Evolutionary conservation across 768 basidiomycete genomes (phyloP).

Genomic region (Suillus alpinus): DNA sequence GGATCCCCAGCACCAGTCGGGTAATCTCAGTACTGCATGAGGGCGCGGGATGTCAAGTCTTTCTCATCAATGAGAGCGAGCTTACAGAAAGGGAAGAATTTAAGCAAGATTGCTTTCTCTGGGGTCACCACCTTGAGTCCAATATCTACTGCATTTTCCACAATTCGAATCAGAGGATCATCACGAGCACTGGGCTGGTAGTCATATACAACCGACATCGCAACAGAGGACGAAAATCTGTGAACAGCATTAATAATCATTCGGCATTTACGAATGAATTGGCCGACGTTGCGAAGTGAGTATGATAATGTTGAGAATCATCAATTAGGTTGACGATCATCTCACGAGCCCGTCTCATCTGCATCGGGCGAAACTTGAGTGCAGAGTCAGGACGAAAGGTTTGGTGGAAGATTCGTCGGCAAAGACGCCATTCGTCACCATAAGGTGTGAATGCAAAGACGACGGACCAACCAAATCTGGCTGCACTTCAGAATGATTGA

Average conservation of each 20-base stretch:
- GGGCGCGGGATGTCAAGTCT: no score
- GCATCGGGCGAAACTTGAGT: slow-evolving; percentile 1
- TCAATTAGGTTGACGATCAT: slow-evolving; percentile 2
- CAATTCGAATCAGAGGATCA: not conserved
- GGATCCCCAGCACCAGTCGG: not conserved
- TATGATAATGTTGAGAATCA: not conserved
- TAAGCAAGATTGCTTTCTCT: no score
- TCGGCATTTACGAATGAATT: slow-evolving; percentile 2
- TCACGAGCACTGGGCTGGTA: not conserved
- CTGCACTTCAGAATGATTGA: not conserved
- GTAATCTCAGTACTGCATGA: no score
- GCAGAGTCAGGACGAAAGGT: slow-evolving; percentile 10
- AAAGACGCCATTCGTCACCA: slow-evolving; percentile 11
- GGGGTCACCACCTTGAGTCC: not conserved
- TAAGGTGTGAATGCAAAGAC: slow-evolving; percentile 3
- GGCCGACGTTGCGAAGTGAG: slow-evolving; percentile 17
- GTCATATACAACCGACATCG: slow-evolving; percentile 5
- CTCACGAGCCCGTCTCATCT: not conserved
- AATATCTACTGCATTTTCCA: not conserved
- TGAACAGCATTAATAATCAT: slow-evolving; percentile 6
- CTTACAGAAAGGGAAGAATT: no score
- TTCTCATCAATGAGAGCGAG: no score
- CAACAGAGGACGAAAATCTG: slow-evolving; percentile 1
- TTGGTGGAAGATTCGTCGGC: slow-evolving; percentile 12
- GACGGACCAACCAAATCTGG: slow-evolving; percentile 4